These are phyloP conservation scores for Fusarium coffeatum DNA, from an alignment of 2,329 filamentous ascomycete species.

Conservation along the genomic window DNA sequence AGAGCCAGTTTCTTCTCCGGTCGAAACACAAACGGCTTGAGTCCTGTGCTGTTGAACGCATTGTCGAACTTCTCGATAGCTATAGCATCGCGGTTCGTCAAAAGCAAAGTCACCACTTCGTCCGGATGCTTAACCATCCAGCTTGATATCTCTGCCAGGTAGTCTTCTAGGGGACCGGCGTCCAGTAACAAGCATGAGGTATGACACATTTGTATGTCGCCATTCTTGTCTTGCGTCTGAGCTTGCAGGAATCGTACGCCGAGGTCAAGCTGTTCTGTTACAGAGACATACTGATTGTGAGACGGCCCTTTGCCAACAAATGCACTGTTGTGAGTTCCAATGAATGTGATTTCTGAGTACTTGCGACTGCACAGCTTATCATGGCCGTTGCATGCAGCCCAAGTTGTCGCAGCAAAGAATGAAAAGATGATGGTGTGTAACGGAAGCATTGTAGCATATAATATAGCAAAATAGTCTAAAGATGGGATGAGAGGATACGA, in stretches of 20 bases:
- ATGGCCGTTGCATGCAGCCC: slow-evolving; percentile 66
- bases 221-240: slow-evolving; percentile 68
- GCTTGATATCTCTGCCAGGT: slow-evolving; percentile 66
- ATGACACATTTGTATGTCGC: slow-evolving; percentile 71
- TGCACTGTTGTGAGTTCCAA: slow-evolving; percentile 73
- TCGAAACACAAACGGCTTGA: slow-evolving; percentile 68
- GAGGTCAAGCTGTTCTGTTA: slow-evolving; percentile 67
- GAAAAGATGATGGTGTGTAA: slow-evolving; percentile 21
- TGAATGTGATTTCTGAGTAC: slow-evolving; percentile 70
- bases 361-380: slow-evolving; percentile 64
- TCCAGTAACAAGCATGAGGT: slow-evolving; percentile 70
- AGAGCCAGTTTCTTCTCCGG: slow-evolving; percentile 57
- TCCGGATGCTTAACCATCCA: slow-evolving; percentile 70
- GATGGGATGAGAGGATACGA: neutral
- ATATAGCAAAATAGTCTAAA: neutral
- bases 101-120: slow-evolving; percentile 71
- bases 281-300: slow-evolving; percentile 70
- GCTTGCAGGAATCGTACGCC: slow-evolving; percentile 74
- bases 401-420: slow-evolving; percentile 29
- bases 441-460: slow-evolving; percentile 24
- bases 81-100: slow-evolving; percentile 72
- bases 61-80: slow-evolving; percentile 65
- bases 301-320: slow-evolving; percentile 67
- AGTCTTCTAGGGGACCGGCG: slow-evolving; percentile 66
- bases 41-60: slow-evolving; percentile 65